Evolutionary conservation across 1,139 yeast species (phyloP).

Genomic region (Zygosaccharomyces sapae): DNA sequence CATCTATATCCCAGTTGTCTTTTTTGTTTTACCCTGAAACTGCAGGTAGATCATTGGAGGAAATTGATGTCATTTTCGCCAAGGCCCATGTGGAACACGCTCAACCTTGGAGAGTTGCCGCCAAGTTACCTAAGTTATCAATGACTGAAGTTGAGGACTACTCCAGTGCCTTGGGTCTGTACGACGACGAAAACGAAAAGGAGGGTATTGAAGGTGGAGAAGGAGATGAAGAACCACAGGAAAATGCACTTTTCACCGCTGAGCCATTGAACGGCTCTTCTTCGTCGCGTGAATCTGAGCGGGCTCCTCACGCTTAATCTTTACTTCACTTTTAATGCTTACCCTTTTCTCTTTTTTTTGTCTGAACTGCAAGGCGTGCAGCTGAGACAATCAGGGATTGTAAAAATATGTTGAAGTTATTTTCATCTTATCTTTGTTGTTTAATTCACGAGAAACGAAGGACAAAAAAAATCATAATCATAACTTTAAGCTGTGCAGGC

Average conservation of each 20-base stretch:
- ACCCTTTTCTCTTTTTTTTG: not conserved
- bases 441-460: not conserved
- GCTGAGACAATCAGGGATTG: not conserved
- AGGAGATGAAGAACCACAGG: conserved; percentile 16
- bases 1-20: conserved; percentile 52
- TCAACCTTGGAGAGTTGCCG: conserved; percentile 54
- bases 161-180: conserved; percentile 45
- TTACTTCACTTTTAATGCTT: not conserved
- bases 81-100: conserved; percentile 41
- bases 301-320: conserved; percentile 5
- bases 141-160: conserved; percentile 45
- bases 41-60: conserved; percentile 58
- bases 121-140: conserved; percentile 47
- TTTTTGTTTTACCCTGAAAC: conserved; percentile 69
- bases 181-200: conserved; percentile 38
- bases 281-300: conserved; percentile 6
- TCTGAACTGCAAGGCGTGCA: not conserved
- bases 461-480: not conserved
- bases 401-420: not conserved
- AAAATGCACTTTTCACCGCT: conserved; percentile 4
- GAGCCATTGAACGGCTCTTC: conserved; percentile 3
- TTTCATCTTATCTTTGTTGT: not conserved
- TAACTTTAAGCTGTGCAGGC: no score
- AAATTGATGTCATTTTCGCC: conserved; percentile 55
- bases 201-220: conserved; percentile 18